Conservation (phyloP, 2,329 filamentous ascomycete genomes). For the Domatiomyces catenatus region DNA sequence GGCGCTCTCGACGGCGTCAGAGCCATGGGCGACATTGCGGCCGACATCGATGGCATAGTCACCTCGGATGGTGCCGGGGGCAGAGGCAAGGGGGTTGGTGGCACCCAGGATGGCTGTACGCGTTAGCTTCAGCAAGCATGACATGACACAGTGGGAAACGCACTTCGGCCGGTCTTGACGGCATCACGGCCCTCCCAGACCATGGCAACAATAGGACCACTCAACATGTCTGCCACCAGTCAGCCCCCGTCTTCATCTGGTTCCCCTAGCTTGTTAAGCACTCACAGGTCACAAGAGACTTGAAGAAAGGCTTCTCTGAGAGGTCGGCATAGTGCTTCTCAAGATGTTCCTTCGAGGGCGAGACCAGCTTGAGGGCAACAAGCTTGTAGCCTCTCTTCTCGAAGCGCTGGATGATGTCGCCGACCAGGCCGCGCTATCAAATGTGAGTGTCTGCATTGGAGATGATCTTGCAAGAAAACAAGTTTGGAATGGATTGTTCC, state of each 20-base stretch:
- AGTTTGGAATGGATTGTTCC: too few relatives aligned
- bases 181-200: constrained; percentile 98
- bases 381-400: constrained; percentile 99
- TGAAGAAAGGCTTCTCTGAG: constrained; percentile 90
- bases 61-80: constrained; percentile 95
- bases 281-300: constrained; percentile 79
- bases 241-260: constrained; percentile 2
- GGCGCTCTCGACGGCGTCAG: constrained; percentile 95
- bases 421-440: constrained; percentile 80
- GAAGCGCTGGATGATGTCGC: constrained; percentile 95
- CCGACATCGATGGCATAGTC: constrained; percentile 79
- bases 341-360: constrained; percentile 83
- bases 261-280: constrained; percentile 11
- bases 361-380: constrained; percentile 86
- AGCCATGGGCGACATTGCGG: constrained; percentile 99
- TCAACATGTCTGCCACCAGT: constrained; percentile 64
- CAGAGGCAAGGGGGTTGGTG: constrained; percentile 92
- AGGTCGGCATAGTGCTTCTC: constrained; percentile 97
- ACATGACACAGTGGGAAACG: constrained; percentile 22
- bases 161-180: constrained; percentile 94
- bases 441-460: constrained; percentile 11
- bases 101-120: constrained; percentile 71
- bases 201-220: constrained; percentile 96
- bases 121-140: not conserved
- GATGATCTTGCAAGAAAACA: too few relatives aligned